A percentile compares a stretch with the other conserved stretches of the same genome.
These are phyloP conservation scores for Xanthoparmelia taractica DNA, from an alignment of 495 filamentous ascomycete species.

Conservation along the genomic window DNA sequence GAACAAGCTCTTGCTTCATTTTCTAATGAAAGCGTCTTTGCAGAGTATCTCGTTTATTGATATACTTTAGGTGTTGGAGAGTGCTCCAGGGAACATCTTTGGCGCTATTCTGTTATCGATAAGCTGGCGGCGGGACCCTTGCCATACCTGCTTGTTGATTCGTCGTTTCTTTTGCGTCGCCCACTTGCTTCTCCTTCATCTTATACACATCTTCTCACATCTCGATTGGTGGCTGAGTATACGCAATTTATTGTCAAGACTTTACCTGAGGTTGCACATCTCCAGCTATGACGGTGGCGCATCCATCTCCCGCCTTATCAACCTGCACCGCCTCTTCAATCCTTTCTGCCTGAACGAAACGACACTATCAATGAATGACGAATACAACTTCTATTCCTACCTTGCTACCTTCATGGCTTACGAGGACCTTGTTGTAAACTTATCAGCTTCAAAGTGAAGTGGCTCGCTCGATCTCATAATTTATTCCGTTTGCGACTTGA, in stretches of 20 bases:
- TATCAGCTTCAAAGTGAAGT: neutral
- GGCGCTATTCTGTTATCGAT: constrained; percentile 6
- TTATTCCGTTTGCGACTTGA: neutral
- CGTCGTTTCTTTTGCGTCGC: constrained; percentile 7
- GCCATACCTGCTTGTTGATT: constrained; percentile 1
- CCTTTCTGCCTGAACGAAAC: constrained; percentile 6
- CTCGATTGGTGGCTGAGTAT: neutral
- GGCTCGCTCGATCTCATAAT: neutral
- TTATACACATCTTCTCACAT: neutral
- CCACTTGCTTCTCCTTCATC: neutral
- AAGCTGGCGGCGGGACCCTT: constrained; percentile 4
- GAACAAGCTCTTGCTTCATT: constrained; percentile 36
- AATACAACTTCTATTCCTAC: neutral
- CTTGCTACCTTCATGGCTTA: neutral
- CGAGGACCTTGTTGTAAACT: neutral
- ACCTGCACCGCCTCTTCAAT: constrained; percentile 9
- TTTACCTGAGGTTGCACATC: neutral
- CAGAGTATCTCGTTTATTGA: neutral
- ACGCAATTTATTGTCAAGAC: neutral
- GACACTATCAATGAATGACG: neutral
- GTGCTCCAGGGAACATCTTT: neutral
- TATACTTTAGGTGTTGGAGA: too few relatives aligned
- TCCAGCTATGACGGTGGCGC: neutral
- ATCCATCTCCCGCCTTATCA: neutral
- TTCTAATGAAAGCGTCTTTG: neutral